These are phyloP conservation scores for Ogataea parapolymorpha DNA, from an alignment of 805 yeast species.

Conservation along the genomic window DNA sequence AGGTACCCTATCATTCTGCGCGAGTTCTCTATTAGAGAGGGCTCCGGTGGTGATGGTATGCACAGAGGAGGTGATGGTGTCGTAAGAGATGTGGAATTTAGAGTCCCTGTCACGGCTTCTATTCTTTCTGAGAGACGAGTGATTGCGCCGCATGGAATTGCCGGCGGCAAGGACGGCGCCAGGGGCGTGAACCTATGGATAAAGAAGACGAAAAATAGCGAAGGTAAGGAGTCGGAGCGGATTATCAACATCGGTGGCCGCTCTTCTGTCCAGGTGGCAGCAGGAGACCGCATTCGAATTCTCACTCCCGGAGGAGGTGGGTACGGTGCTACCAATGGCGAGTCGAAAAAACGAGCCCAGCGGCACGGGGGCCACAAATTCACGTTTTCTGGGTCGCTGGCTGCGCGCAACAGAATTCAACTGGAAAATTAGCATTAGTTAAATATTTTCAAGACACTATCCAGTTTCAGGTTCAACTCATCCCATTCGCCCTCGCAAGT, in stretches of 20 bases:
- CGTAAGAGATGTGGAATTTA: conserved; percentile 78
- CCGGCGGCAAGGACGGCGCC: conserved; percentile 75
- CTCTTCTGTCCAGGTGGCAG: conserved; percentile 50
- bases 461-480: conserved; percentile 80
- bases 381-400: conserved; percentile 32
- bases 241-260: conserved; percentile 65
- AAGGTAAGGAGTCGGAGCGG: conserved; percentile 35
- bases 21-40: conserved; percentile 64
- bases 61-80: conserved; percentile 84
- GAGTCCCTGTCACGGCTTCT: conserved; percentile 68
- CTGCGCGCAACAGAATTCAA: conserved; percentile 30
- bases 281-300: conserved; percentile 67
- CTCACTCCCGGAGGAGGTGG: conserved; percentile 89
- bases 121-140: conserved; percentile 85
- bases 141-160: conserved; percentile 78
- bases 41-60: conserved; percentile 79
- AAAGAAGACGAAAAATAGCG: conserved; percentile 25
- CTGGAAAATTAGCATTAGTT: conserved; percentile 26
- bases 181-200: conserved; percentile 67
- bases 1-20: conserved; percentile 79
- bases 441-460: conserved; percentile 77
- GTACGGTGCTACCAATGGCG: conserved; percentile 43
- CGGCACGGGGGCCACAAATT: conserved; percentile 13
- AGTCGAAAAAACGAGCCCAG: conserved; percentile 4
- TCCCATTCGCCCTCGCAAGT: conserved; percentile 84